phyloP scores from a whole-genome alignment of 495 filamentous ascomycete genomes.

The Podospora pseudocomata region DNA sequence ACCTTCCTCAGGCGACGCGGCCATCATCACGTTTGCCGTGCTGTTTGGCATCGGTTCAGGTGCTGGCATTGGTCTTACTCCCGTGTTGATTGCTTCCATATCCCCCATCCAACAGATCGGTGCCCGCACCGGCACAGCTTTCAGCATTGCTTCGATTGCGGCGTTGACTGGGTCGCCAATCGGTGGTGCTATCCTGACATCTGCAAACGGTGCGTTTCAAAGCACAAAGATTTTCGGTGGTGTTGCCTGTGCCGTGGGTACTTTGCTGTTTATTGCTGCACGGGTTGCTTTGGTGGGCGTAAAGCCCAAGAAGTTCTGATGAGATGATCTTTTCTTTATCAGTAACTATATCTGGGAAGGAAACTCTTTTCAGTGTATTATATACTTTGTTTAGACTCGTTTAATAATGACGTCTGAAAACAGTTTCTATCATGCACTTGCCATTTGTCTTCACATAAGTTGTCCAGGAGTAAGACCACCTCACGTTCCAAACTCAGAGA shows the following conservation, averaged over 20 bases:
- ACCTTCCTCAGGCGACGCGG: conserved; percentile 46
- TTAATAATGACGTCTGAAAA: not conserved
- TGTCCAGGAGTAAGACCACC: not conserved
- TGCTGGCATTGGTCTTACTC: conserved; percentile 25
- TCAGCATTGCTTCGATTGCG: conserved; percentile 30
- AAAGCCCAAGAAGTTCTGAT: not conserved
- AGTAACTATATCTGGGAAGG: not conserved
- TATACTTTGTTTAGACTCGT: not conserved
- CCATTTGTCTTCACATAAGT: too few relatives aligned
- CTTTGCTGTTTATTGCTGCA: not conserved
- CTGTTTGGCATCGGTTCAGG: conserved; percentile 57
- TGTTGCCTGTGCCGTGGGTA: not conserved
- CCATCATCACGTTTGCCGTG: conserved; percentile 56
- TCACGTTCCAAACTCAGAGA: not conserved
- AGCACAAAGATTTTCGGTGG: not conserved
- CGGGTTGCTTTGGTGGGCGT: not conserved
- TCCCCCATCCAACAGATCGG: conserved; percentile 26
- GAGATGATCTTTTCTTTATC: not conserved
- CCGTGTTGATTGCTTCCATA: conserved; percentile 24
- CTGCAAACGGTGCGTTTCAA: not conserved
- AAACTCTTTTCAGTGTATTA: not conserved
- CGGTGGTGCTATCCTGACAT: conserved; percentile 15
- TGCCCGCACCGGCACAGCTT: conserved; percentile 21
- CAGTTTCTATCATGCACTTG: not conserved
- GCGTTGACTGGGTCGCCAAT: conserved; percentile 17